Base-by-base conservation (phyloP, 805 yeast species). In the Nakazawaea ernobii region DNA sequence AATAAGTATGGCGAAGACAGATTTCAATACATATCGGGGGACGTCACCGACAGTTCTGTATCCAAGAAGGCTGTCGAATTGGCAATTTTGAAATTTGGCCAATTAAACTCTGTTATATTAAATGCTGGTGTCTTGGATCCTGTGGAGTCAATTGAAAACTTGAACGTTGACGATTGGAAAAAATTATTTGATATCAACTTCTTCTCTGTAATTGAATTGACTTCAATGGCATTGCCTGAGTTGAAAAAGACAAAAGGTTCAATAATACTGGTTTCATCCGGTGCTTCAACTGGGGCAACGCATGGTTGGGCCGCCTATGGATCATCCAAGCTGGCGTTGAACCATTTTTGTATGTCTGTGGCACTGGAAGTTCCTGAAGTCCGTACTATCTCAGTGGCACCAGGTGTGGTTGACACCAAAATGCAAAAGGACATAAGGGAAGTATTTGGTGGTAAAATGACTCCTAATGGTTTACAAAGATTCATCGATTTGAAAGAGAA, bases 221-320 rank as follows among this genome's bases (percentile, higher is more conserved):
- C 84, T 9, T 62, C 68, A 45, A 57, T 65, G 32, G 66, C 85
- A 0, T 62, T 86, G 40, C 90, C 92, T 0, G 67, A 74, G 33
- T 67, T 92, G 53, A 67, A 65, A 17, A 65, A 76, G 43, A 52
- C 79, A 4, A 66, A 74, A 11, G 96, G 96, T 0, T 74, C 70
- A 37, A 72, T 85, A 33, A 70, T 92, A n/a, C 79, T 84, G 48
- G 96, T 91, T 0, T 86, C 95, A 15, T 87, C 96, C 1, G 97
- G 97, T 6, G 97, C 98, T 0, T 75, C 95, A 15, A 73, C 75
- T 1, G 75, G 71, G 45, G 68, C 82, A 15, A 74, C 70, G 53
- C 76, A 71, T 52, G 94, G 89, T 0, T 92, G 97, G 97, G 84
- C 85, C 14, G 95, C 96, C 5, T 92, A 92, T 58, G 96, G 97